phyloP scores from a whole-genome alignment of 768 basidiomycete species.

The Lactarius deliciosus region DNA sequence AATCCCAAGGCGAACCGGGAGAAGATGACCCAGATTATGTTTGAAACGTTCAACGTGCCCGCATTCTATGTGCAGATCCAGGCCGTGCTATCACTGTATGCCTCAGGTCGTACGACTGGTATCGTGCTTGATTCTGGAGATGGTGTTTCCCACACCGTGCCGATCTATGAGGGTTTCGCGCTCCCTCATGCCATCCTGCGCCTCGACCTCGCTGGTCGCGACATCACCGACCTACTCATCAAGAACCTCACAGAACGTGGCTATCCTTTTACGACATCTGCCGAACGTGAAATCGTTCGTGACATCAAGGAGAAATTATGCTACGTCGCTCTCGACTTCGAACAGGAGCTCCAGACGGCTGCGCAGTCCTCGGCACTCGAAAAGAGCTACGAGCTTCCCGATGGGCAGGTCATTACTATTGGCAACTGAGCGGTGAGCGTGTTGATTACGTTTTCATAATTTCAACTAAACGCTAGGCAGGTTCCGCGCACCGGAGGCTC shows the following conservation, averaged over 20 bases:
- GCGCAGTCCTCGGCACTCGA: constrained; percentile 86
- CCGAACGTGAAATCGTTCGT: constrained; percentile 91
- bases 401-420: constrained; percentile 91
- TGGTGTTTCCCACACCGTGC: constrained; percentile 94
- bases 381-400: constrained; percentile 91
- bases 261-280: constrained; percentile 91
- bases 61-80: constrained; percentile 77
- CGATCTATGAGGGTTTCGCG: constrained; percentile 94
- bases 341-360: constrained; percentile 89
- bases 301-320: constrained; percentile 95
- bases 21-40: constrained; percentile 81
- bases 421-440: constrained; percentile 58
- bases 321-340: constrained; percentile 93
- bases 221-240: constrained; percentile 81
- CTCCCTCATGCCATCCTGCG: constrained; percentile 92
- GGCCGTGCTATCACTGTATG: constrained; percentile 78
- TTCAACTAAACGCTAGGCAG: constrained; percentile 30
- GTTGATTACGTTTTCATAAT: not conserved
- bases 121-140: constrained; percentile 96
- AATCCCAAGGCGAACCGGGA: constrained; percentile 75
- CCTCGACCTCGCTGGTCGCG: constrained; percentile 90
- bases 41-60: constrained; percentile 73
- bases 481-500: constrained; percentile 57
- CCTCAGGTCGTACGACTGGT: constrained; percentile 92
- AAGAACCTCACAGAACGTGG: constrained; percentile 89